Evolutionary conservation across 192 early-diverging fungal genomes (phyloP).

Genomic region (Coemansia interrupta): DNA sequence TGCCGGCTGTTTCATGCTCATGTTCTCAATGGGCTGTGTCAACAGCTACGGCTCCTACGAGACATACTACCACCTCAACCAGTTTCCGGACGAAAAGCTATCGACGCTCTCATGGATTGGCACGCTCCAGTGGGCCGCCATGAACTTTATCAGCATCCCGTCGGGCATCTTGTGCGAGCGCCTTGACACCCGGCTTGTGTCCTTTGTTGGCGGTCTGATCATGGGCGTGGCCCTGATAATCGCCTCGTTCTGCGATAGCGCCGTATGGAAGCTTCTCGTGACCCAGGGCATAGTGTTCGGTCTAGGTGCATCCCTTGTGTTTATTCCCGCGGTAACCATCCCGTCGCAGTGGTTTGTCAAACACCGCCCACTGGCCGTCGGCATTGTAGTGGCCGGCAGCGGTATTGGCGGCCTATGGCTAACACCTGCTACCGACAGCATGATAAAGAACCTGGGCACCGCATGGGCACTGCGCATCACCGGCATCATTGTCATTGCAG

Average conservation of each 20-base stretch:
- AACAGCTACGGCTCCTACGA: slow-evolving; percentile 58
- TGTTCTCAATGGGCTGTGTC: slow-evolving; percentile 55
- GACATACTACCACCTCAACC: slow-evolving; percentile 35
- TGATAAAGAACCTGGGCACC: slow-evolving; percentile 51
- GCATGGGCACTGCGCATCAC: slow-evolving; percentile 56
- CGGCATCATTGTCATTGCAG: slow-evolving; percentile 45
- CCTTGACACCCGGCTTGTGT: slow-evolving; percentile 50
- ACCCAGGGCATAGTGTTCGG: slow-evolving; percentile 64
- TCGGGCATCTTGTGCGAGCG: slow-evolving; percentile 55
- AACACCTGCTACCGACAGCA: slow-evolving; percentile 48
- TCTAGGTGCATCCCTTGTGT: slow-evolving; percentile 46
- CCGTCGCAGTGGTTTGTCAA: slow-evolving; percentile 59
- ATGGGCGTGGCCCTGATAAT: slow-evolving; percentile 51
- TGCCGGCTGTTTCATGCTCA: slow-evolving; percentile 52
- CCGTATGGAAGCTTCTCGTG: slow-evolving; percentile 61
- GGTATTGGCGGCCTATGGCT: slow-evolving; percentile 56
- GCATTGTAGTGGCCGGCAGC: slow-evolving; percentile 54
- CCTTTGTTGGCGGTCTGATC: slow-evolving; percentile 51
- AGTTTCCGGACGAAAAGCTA: slow-evolving; percentile 39
- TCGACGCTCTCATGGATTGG: slow-evolving; percentile 56
- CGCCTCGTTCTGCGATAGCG: slow-evolving; percentile 56
- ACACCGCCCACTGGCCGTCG: slow-evolving; percentile 52
- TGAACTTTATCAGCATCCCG: slow-evolving; percentile 49
- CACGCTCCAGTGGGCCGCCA: slow-evolving; percentile 51
- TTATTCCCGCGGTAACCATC: slow-evolving; percentile 52